Percentiles rank a stretch among this genome's conserved stretches.
Conservation (phyloP, 129 eudicot species). For the Escallonia herrerae region DNA sequence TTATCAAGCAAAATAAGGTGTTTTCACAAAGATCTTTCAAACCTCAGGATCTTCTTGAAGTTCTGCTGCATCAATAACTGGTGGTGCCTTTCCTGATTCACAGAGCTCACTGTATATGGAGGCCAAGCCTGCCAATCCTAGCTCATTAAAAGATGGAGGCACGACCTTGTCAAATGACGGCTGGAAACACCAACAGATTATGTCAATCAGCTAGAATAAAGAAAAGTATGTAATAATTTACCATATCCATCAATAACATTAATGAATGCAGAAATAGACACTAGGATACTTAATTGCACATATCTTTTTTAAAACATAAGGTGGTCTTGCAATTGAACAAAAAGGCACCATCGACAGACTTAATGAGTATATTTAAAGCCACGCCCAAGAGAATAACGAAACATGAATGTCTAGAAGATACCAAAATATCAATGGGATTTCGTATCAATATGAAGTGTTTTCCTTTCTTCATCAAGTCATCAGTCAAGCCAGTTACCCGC, state of each 20-base stretch:
- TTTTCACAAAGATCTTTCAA: not conserved
- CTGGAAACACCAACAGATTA: slow-evolving; percentile 31
- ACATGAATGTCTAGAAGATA: slow-evolving; percentile 7
- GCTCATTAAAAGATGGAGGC: slow-evolving; percentile 69
- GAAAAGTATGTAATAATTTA: not conserved
- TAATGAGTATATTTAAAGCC: no score
- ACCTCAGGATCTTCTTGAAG: slow-evolving; percentile 91
- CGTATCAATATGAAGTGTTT: slow-evolving; percentile 84
- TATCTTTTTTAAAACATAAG: no score
- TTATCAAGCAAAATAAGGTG: not conserved
- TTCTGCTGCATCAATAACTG: slow-evolving; percentile 60
- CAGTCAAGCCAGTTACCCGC: slow-evolving; percentile 53
- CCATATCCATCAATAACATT: not conserved
- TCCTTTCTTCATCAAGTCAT: slow-evolving; percentile 74
- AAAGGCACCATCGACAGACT: no score
- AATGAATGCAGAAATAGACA: not conserved
- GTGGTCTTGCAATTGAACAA: no score
- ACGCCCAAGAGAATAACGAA: no score
- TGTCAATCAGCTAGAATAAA: not conserved
- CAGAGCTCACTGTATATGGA: slow-evolving; percentile 66
- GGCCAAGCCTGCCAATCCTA: slow-evolving; percentile 66
- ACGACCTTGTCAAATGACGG: slow-evolving; percentile 77
- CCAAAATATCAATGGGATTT: slow-evolving; percentile 92
- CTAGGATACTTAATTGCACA: not conserved
- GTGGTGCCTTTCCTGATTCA: slow-evolving; percentile 65